A percentile compares a stretch with the other conserved stretches of the same genome.
Evolutionary conservation across 2,329 filamentous ascomycete species (phyloP).

Genomic region (Fusarium nygamai): DNA sequence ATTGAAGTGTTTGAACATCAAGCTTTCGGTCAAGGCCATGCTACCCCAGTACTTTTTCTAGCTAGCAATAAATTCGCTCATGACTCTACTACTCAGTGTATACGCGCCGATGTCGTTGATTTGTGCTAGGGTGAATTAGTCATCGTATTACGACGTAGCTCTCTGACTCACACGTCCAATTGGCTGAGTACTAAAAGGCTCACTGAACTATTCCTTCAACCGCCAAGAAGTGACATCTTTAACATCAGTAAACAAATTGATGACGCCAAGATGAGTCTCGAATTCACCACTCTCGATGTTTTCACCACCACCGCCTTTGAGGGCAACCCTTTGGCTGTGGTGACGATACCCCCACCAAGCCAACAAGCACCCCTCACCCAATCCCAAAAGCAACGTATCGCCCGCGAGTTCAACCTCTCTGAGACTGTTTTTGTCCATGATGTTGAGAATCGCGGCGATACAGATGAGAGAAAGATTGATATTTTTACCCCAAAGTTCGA

Average conservation of each 20-base stretch:
- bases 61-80: background rate
- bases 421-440: conserved; percentile 71
- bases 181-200: background rate
- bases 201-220: accelerated
- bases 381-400: conserved; percentile 64
- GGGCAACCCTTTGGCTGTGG: conserved; percentile 69
- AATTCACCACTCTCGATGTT: conserved; percentile 65
- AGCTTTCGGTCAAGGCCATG: background rate
- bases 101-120: background rate
- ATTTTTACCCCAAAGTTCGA: conserved; percentile 67
- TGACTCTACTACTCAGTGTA: background rate
- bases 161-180: background rate
- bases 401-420: conserved; percentile 70
- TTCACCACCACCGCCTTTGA: conserved; percentile 61
- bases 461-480: conserved; percentile 55
- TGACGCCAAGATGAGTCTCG: conserved; percentile 46
- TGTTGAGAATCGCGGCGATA: conserved; percentile 39
- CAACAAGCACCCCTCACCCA: conserved; percentile 49
- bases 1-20: background rate
- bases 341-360: conserved; percentile 58
- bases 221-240: accelerated
- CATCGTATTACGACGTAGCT: background rate
- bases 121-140: background rate
- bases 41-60: accelerated
- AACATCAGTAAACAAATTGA: accelerated